These are phyloP conservation scores for Globisporangium carolinianum DNA, from an alignment of 352 stramenopile genomes.

Conservation along the genomic window DNA sequence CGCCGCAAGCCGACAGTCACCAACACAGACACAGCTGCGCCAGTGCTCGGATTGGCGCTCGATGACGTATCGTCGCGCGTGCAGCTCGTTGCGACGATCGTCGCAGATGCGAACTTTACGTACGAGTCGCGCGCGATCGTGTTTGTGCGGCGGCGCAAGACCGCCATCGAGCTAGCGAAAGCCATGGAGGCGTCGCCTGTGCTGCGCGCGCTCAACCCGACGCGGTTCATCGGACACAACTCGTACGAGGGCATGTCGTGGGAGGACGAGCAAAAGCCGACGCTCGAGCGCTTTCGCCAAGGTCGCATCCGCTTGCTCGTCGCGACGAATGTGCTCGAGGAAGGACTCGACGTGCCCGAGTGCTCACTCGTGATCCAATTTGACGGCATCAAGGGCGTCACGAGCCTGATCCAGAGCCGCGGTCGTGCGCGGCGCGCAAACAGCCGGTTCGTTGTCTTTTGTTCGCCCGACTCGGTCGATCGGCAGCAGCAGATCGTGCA, in stretches of 20 bases:
- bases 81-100: conserved; percentile 36
- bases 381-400: conserved; percentile 59
- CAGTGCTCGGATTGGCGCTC: neutral
- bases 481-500: conserved; percentile 44
- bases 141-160: conserved; percentile 65
- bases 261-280: conserved; percentile 73
- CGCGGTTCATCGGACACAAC: conserved; percentile 72
- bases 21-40: neutral
- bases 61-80: conserved; percentile 53
- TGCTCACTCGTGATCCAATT: conserved; percentile 78
- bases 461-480: conserved; percentile 27
- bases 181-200: conserved; percentile 53
- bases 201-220: conserved; percentile 55
- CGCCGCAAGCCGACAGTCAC: neutral
- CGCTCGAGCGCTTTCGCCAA: conserved; percentile 57
- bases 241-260: conserved; percentile 78
- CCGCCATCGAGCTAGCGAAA: conserved; percentile 56
- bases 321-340: conserved; percentile 75
- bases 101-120: conserved; percentile 35
- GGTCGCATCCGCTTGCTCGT: conserved; percentile 64
- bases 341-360: conserved; percentile 70
- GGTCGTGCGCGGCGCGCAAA: conserved; percentile 49
- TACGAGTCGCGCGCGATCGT: conserved; percentile 66
- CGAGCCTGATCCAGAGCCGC: conserved; percentile 73
- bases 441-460: conserved; percentile 69